Base-by-base conservation (phyloP, 2,329 filamentous ascomycete species). In the Trichoderma breve region DNA sequence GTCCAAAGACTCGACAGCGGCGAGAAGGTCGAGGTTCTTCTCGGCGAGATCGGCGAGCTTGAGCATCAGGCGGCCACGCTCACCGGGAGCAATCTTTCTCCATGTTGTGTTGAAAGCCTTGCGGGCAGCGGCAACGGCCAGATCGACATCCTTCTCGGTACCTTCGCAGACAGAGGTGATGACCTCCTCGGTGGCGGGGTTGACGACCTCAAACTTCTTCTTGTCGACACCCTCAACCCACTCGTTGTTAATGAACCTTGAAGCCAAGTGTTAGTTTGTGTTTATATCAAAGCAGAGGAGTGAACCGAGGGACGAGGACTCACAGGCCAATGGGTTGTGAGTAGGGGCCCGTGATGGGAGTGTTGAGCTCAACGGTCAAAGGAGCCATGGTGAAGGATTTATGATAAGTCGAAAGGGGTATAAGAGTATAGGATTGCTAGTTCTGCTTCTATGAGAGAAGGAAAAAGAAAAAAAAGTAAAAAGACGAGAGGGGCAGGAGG, bases 171-270 rank as follows among this genome's bases (percentile, higher is more conserved):
- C 93, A 70, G 90, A 91, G 86, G 87, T 89, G 85, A 97, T 97
- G 79, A 93, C 89, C 83, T 94, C 90, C 83, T 97, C 95, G 75
- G 89, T 93, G 75, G 91, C 80, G 73, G 94, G 94, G 88, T 97
- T 97, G 87, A 96, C 91, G 82, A 94, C 92, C 84, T 97, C 94
- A 80, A 97, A 96, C 76, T 91, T 94, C 88, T 93, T 92, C 85
- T 94, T 94, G 78, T 97, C 93, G 74, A 92, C 90, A 81, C 90
- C 87, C 78, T 83, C 82, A 75, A 97, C 89, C 85, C 91, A 98
- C 84, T 98, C 92, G 83, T 95, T 95, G 89, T 96, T 95, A 88
- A 97, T 96, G 88, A 93, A 96, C 39, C 71, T 70, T 47, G 4
- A n/a, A 21, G 26, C 11, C 21, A 7, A 51, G 18, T 47, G 47